A percentile compares a stretch with the other conserved stretches of the same genome.
phyloP scores from a whole-genome alignment of 306 rosid genomes.

The Crotalaria pallida region DNA sequence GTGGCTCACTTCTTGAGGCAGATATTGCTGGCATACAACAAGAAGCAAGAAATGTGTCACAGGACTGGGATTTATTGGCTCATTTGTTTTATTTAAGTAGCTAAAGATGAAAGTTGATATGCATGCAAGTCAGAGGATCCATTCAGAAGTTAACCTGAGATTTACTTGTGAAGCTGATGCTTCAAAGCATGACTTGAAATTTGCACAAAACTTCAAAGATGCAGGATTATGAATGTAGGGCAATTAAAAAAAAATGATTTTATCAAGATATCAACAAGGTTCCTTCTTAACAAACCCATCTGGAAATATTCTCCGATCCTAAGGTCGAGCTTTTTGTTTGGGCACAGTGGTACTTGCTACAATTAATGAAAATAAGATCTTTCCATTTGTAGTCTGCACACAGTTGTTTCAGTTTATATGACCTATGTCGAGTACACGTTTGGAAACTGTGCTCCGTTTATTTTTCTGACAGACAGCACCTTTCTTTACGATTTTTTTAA shows the following conservation, averaged over 20 bases:
- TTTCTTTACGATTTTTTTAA: background rate
- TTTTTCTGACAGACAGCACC: no score
- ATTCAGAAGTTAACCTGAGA: background rate
- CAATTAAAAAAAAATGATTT: background rate
- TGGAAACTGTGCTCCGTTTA: background rate
- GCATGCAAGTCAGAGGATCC: background rate
- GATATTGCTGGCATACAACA: background rate
- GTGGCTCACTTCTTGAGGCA: background rate
- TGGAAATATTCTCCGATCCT: background rate
- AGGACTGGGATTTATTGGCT: background rate
- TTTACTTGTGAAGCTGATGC: background rate
- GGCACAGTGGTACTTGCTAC: background rate
- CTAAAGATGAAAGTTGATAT: background rate
- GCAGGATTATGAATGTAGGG: background rate
- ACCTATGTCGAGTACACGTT: background rate
- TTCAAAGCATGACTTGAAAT: background rate
- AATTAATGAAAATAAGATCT: background rate
- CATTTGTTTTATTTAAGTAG: background rate
- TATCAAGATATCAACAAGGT: background rate
- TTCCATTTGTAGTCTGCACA: background rate
- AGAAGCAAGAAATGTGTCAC: background rate
- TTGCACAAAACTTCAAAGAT: background rate
- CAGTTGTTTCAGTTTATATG: background rate
- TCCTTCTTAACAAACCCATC: background rate
- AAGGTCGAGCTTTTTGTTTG: background rate